A percentile compares a stretch with the other conserved stretches of the same genome.
Conservation (phyloP, 345 rosid species). For the Hibiscus trionum region DNA sequence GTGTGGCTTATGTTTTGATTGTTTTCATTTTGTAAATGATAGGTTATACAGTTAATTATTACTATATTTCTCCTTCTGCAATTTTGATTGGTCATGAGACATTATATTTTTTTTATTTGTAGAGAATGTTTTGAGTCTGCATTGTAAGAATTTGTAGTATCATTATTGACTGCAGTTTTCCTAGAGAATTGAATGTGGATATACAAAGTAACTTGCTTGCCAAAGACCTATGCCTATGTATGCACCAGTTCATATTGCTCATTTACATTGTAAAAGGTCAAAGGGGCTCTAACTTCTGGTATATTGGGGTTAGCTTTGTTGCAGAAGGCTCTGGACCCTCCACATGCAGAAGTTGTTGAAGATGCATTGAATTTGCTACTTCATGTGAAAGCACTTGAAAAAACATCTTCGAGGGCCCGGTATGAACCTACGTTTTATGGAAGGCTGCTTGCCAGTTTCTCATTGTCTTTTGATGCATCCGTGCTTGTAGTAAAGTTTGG, state of each 20-base stretch:
- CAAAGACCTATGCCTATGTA: background rate
- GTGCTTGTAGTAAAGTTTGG: slow-evolving; percentile 76
- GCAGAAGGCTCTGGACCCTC: slow-evolving; percentile 89
- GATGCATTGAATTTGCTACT: slow-evolving; percentile 68
- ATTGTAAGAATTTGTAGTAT: background rate
- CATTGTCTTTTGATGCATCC: slow-evolving; percentile 78
- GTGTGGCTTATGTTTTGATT: slow-evolving; percentile 30
- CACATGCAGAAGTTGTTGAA: slow-evolving; percentile 58
- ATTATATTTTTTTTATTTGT: background rate
- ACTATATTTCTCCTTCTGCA: background rate
- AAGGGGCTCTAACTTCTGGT: slow-evolving; percentile 14
- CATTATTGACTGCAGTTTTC: background rate
- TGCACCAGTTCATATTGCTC: background rate
- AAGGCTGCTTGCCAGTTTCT: slow-evolving; percentile 70
- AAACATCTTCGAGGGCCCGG: slow-evolving; percentile 49
- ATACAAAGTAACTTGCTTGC: background rate
- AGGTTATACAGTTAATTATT: background rate
- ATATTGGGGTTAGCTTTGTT: slow-evolving; percentile 47
- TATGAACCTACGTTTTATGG: slow-evolving; percentile 90
- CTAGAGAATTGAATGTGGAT: background rate
- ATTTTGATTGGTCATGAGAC: slow-evolving; percentile 1
- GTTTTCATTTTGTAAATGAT: background rate
- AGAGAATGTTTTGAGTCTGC: background rate
- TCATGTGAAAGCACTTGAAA: slow-evolving; percentile 47
- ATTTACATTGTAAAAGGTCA: background rate